Evolutionary conservation across 1,139 yeast species (phyloP).

Genomic region (Protomyces arabidopsidicola): DNA sequence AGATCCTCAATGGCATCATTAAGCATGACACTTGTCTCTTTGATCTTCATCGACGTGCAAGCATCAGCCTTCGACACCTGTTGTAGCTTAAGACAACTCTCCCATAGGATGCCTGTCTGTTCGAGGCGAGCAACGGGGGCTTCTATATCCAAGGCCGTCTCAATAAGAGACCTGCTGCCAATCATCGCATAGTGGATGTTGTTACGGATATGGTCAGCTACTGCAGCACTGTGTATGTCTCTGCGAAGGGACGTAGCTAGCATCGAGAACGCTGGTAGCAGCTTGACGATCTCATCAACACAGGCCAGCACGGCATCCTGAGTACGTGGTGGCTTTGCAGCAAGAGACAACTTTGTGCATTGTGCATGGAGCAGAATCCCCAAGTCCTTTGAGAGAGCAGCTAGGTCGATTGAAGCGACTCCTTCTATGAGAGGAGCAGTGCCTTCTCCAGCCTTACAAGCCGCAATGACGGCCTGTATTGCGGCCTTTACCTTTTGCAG

Average conservation of each 20-base stretch:
- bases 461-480: background rate
- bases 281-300: constrained; percentile 3
- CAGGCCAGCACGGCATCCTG: constrained; percentile 8
- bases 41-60: background rate
- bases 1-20: constrained; percentile 16
- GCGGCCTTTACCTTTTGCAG: background rate
- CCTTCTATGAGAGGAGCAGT: background rate
- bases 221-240: background rate
- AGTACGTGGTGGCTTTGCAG: constrained; percentile 19
- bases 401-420: background rate
- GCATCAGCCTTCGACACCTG: background rate
- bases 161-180: constrained; percentile 4
- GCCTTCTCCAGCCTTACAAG: background rate
- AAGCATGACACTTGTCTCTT: constrained; percentile 8
- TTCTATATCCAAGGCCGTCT: constrained; percentile 4
- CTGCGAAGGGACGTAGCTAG: constrained; percentile 2
- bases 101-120: constrained; percentile 20
- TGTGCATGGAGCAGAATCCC: constrained; percentile 16
- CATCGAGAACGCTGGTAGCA: constrained; percentile 6
- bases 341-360: constrained; percentile 18
- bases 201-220: constrained; percentile 9
- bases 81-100: constrained; percentile 11
- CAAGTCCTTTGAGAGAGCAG: constrained; percentile 1
- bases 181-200: constrained; percentile 12
- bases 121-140: constrained; percentile 4